phyloP scores from a whole-genome alignment of 257 asterid species.

The Nyctanthes arbortristis region DNA sequence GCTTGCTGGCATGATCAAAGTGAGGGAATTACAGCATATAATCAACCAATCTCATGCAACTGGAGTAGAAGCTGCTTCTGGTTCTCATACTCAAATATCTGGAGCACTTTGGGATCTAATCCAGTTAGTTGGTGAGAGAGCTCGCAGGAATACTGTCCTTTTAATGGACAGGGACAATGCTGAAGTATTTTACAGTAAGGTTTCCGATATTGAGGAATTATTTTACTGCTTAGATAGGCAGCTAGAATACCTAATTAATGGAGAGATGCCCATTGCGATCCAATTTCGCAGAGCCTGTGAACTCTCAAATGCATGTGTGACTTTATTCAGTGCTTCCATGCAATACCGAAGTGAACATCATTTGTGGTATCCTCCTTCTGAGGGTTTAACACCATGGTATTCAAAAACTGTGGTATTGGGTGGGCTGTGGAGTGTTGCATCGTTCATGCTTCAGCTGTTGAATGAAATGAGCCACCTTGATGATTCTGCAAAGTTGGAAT shows the following conservation, averaged over 20 bases:
- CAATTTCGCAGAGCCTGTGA: constrained; percentile 80
- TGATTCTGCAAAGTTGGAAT: constrained; percentile 49
- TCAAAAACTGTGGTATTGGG: constrained; percentile 62
- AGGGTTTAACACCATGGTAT: constrained; percentile 89
- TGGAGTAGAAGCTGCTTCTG: constrained; percentile 47
- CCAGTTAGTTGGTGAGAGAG: constrained; percentile 89
- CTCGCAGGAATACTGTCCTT: constrained; percentile 86
- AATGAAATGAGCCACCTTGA: constrained; percentile 56
- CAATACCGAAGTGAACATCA: constrained; percentile 71
- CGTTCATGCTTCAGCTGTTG: constrained; percentile 71
- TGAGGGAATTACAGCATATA: constrained; percentile 72
- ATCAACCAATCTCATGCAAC: constrained; percentile 61
- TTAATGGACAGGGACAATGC: constrained; percentile 98
- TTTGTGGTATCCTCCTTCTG: constrained; percentile 86
- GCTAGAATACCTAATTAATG: constrained; percentile 53
- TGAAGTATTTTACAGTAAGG: constrained; percentile 94
- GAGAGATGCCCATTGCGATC: constrained; percentile 55
- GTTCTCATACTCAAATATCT: constrained; percentile 56
- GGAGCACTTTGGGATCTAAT: constrained; percentile 97
- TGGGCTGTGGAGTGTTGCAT: constrained; percentile 81
- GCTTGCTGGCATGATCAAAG: constrained; percentile 81
- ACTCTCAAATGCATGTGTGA: constrained; percentile 79
- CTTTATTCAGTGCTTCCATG: constrained; percentile 57
- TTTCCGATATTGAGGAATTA: constrained; percentile 83
- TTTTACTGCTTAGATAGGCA: constrained; percentile 84